Base-by-base conservation (phyloP, 352 stramenopile species). In the Pythium graminicola region DNA sequence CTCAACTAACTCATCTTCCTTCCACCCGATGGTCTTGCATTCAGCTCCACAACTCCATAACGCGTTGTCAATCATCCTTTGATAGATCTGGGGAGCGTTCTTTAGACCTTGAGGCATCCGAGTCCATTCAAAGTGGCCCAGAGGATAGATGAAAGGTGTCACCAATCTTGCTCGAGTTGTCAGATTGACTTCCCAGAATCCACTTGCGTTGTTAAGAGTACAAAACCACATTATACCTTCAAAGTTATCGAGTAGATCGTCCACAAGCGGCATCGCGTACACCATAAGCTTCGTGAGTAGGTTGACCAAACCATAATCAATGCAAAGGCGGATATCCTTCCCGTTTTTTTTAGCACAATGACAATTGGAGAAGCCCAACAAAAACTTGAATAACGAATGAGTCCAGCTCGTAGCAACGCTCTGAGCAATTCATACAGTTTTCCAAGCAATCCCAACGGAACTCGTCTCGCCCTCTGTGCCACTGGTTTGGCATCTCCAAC, bases 321-420 rank as follows among this genome's bases (percentile, higher is more conserved):
- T 59, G n/a, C 58, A 73, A 5, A 76, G 45, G 0, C 63, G 23
- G n/a, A 72, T 70, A 19, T 72, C 67, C 57, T 16, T 0, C 60
- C 60, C 26, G 70, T 76, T 39, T 76, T 72, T 54, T 76, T 72
- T 19, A 72, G 20, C 3, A 76, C 55, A 2, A 76, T 61, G 1
- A 72, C 64, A n/a, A 72, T 76, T 11, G 62, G 67, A 2, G 67
- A 70, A 0, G 63, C 59, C 67, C 63, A 59, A n/a, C 32, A 50
- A 0, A 63, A 74, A 0, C 13, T 62, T 0, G 62, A 70, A 0
- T 29, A 23, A 1, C 3, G 4, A 28, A 68, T 65, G 20, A 73
- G 60, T 17, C 42, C 54, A 0, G 48, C 36, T 0, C 9, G 3
- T 6, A 77, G 31, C 0, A 70, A 19, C 13, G 36, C 69, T 33